phyloP scores from a whole-genome alignment of 1,284 basidiomycete species.

The Ceratobasidium sp. region DNA sequence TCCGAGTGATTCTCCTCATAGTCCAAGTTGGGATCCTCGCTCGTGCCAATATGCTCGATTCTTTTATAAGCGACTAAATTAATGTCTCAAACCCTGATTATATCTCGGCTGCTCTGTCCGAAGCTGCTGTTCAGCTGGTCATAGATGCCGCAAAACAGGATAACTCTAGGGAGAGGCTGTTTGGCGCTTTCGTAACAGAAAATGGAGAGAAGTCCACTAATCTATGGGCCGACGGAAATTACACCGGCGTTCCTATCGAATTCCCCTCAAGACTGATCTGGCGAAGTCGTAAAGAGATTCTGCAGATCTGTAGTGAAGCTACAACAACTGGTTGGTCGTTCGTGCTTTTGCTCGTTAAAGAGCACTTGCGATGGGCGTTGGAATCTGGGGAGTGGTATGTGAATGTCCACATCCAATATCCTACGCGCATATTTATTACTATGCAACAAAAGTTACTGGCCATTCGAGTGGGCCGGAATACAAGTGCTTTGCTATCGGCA shows the following conservation, averaged over 20 bases:
- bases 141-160: neutral
- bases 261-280: neutral
- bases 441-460: neutral
- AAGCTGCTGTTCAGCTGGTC: neutral
- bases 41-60: neutral
- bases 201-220: neutral
- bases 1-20: neutral
- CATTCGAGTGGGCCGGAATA: neutral
- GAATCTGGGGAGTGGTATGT: neutral
- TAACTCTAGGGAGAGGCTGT: neutral
- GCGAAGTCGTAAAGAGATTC: neutral
- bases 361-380: neutral
- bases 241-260: neutral
- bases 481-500: neutral
- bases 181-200: neutral
- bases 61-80: neutral
- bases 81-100: neutral
- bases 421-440: neutral
- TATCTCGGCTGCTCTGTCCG: neutral
- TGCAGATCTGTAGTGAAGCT: neutral
- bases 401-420: neutral
- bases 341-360: neutral
- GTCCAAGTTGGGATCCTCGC: neutral
- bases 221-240: neutral
- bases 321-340: neutral